phyloP scores from a whole-genome alignment of 208 protist species.

The Leptomonas pyrrhocoris region DNA sequence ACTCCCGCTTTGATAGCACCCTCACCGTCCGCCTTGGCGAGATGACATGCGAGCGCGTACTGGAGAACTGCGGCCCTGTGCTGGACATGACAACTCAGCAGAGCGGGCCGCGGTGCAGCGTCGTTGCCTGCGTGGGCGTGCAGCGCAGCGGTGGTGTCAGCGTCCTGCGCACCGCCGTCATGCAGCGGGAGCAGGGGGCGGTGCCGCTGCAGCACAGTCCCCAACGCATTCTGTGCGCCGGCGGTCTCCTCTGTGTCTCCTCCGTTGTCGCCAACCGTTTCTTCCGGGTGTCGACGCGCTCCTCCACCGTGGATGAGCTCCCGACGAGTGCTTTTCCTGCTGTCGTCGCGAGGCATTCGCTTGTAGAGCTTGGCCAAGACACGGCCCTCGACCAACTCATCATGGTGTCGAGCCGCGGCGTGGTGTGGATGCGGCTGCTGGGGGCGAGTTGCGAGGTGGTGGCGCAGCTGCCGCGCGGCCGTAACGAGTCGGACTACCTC shows the following conservation, averaged over 20 bases:
- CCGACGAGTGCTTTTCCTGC: background rate
- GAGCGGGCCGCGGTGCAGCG: slow-evolving; percentile 49
- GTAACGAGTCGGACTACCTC: slow-evolving; percentile 12
- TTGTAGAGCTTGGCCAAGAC: slow-evolving; percentile 17
- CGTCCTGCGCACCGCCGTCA: slow-evolving; percentile 69
- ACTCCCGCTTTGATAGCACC: slow-evolving; percentile 61
- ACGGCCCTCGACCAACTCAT: slow-evolving; percentile 2
- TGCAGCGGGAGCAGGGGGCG: slow-evolving; percentile 31
- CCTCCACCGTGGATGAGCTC: slow-evolving; percentile 14
- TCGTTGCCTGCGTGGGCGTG: slow-evolving; percentile 76
- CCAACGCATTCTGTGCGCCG: slow-evolving; percentile 25
- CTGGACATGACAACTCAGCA: slow-evolving; percentile 63
- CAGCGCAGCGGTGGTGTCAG: slow-evolving; percentile 64
- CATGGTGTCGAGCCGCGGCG: slow-evolving; percentile 18
- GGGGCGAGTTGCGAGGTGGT: slow-evolving; percentile 7
- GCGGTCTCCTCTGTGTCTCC: slow-evolving; percentile 26
- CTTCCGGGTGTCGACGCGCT: slow-evolving; percentile 19
- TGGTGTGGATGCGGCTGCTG: slow-evolving; percentile 17
- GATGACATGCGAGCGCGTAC: slow-evolving; percentile 37
- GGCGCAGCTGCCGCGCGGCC: slow-evolving; percentile 11
- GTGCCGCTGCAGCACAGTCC: slow-evolving; percentile 11
- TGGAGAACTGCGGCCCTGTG: slow-evolving; percentile 76
- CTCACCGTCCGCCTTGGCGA: slow-evolving; percentile 47
- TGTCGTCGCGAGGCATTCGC: slow-evolving; percentile 1
- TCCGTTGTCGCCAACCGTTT: slow-evolving; percentile 11